Evolutionary conservation across 305 asterid genomes (phyloP).

Genomic region (Rubia peregrina): DNA sequence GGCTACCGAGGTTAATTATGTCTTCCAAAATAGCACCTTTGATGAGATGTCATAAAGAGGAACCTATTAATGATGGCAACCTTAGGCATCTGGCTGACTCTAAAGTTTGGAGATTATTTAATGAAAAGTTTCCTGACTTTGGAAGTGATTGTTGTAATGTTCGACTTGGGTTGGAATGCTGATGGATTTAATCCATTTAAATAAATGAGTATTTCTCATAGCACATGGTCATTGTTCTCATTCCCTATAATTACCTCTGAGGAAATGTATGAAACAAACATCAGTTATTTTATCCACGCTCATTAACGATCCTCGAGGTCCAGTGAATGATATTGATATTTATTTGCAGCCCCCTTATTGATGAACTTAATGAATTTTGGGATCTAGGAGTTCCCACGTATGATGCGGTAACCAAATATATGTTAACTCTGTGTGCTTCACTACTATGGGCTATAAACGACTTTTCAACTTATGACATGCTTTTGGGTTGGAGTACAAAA

Average conservation of each 20-base stretch:
- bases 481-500: slow-evolving; percentile 14
- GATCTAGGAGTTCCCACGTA: not conserved
- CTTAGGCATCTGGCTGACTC: slow-evolving; percentile 2
- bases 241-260: not conserved
- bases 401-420: slow-evolving; percentile 2
- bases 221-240: not conserved
- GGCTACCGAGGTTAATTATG: not conserved
- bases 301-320: not conserved
- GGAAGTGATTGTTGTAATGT: not conserved
- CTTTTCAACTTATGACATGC: slow-evolving; percentile 10
- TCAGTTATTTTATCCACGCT: not conserved
- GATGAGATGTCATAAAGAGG: slow-evolving; percentile 9
- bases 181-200: slow-evolving; percentile 1
- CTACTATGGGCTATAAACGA: slow-evolving; percentile 11
- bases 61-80: not conserved
- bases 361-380: slow-evolving; percentile 9
- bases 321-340: slow-evolving; percentile 1
- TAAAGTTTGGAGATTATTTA: not conserved
- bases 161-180: not conserved
- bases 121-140: not conserved
- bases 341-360: slow-evolving; percentile 13
- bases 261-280: not conserved
- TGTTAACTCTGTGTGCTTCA: slow-evolving; percentile 2
- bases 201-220: not conserved
- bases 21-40: slow-evolving; percentile 3